A percentile compares a stretch with the other conserved stretches of the same genome.
These are phyloP conservation scores for Ceratobasidium sp. DNA, from an alignment of 1,284 basidiomycete genomes.

Conservation along the genomic window DNA sequence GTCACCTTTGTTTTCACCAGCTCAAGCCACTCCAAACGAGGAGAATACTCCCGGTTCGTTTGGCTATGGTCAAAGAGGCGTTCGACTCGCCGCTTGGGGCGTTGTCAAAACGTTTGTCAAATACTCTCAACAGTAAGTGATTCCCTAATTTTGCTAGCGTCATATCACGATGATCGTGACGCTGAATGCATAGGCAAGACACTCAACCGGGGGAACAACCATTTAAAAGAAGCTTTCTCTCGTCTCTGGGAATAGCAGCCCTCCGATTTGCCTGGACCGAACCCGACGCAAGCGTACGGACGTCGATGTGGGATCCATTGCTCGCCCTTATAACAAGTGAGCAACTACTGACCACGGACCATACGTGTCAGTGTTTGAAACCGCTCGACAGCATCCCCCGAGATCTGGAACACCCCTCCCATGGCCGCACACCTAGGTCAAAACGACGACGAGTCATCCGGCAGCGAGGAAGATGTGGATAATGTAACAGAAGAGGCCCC, in stretches of 20 bases:
- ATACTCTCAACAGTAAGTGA: conserved; percentile 14
- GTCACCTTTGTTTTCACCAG: conserved; percentile 61
- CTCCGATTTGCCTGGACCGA: conserved; percentile 84
- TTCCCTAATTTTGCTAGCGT: not conserved
- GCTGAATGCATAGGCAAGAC: not conserved
- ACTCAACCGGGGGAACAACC: not conserved
- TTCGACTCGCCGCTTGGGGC: conserved; percentile 29
- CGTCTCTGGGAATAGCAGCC: conserved; percentile 59
- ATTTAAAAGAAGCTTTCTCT: conserved; percentile 1
- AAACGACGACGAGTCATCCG: conserved; percentile 52
- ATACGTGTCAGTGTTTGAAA: not conserved
- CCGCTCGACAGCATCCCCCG: conserved; percentile 65
- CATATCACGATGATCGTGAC: too few species aligned
- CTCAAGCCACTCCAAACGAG: conserved; percentile 54
- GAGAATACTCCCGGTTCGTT: conserved; percentile 57
- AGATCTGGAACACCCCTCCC: conserved; percentile 67
- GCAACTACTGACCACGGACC: conserved; percentile 49
- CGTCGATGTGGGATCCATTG: conserved; percentile 75
- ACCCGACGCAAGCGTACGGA: conserved; percentile 73
- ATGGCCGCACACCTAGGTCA: conserved; percentile 47
- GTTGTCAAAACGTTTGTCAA: conserved; percentile 30
- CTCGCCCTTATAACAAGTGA: conserved; percentile 78
- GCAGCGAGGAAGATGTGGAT: conserved; percentile 58
- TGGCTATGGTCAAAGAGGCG: conserved; percentile 24
- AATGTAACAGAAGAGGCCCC: conserved; percentile 46